Evolutionary conservation across 2,329 filamentous ascomycete species (phyloP), one percentile per base, ranked within the genome.

Genomic region (Sordariomycetes sp.): DNA sequence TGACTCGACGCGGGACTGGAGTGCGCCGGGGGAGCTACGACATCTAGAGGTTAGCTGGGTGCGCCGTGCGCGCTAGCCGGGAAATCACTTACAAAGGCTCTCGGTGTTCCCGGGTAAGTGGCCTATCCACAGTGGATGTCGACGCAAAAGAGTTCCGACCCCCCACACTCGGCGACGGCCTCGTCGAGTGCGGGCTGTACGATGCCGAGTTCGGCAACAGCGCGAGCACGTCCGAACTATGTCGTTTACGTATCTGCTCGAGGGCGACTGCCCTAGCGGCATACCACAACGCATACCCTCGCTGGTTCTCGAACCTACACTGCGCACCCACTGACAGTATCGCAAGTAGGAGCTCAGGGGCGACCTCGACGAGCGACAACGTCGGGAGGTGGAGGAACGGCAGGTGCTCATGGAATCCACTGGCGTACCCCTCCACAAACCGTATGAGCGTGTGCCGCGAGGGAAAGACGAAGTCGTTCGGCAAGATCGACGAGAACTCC

Each of bases 401-500:
- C 0, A 80, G 64, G 59, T 79, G 74, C 56, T 79, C 76, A 57
- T 80, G 76, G 59, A 89, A 87, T 0, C 85, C 84, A 59, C 77
- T 80, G 56, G 87, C 79, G 62, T 87, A 89, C 1, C 84, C 85
- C 59, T 86, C 84, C 35, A 89, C 69, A 60, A 88, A 89, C 36
- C 86, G 72, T 2, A 82, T 84, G 32, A 89, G 66, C 0, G 86
- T 86, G 62, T 87, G 78, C 2, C 85, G 78, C 4, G 85, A 87
- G 1, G 86, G 85, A 54, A 89, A 79, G 2, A 81, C 76, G 61
- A 89, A 89, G 62, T 82, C 81, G 56, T 70, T 72, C 0, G 83
- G 80, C 24, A 86, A 67, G 4, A 84, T 77, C 1, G 76, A 73
- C 0, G 80, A 79, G 61, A 85, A 86, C 60, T 84, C 80, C 22